A percentile compares a stretch with the other conserved stretches of the same genome.
phyloP scores from a whole-genome alignment of 2,329 filamentous ascomycete species.

The Calonectria pseudoturangicola region DNA sequence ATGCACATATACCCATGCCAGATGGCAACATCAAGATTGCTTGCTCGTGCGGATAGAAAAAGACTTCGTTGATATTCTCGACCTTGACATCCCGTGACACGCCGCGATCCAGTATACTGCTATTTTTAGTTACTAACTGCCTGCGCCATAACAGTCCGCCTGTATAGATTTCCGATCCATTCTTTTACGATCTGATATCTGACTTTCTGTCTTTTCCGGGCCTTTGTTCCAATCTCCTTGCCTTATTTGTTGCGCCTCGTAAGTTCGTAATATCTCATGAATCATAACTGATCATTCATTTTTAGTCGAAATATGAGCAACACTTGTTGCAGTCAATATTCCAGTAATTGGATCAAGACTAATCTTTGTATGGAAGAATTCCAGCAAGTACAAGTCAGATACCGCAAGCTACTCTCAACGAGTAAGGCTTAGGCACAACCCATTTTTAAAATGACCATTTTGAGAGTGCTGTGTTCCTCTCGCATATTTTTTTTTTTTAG shows the following conservation, averaged over 20 bases:
- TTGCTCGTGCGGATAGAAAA: background rate
- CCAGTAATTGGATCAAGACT: background rate
- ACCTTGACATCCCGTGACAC: background rate
- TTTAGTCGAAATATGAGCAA: constrained; percentile 6
- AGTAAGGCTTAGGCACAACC: background rate
- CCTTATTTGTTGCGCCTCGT: constrained; percentile 43
- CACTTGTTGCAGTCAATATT: background rate
- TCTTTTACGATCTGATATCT: constrained; percentile 38
- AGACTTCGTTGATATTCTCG: constrained; percentile 4
- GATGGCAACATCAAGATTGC: no score
- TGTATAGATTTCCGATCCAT: constrained; percentile 22
- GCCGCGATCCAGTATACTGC: constrained; percentile 16
- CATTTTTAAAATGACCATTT: constrained; percentile 24
- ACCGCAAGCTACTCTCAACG: background rate
- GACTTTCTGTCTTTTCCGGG: constrained; percentile 29
- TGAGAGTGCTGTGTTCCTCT: constrained; percentile 56
- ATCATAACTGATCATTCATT: constrained; percentile 47
- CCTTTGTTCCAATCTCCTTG: constrained; percentile 22
- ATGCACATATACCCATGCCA: no score
- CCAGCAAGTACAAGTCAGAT: constrained; percentile 1
- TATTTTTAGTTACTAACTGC: constrained; percentile 3
- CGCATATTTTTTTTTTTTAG: constrained; percentile 31
- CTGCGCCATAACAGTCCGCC: background rate
- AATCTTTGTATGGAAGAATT: background rate
- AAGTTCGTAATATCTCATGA: constrained; percentile 49